Conservation (phyloP, 1,284 basidiomycete genomes). For the Microbotryum scabiosae region DNA sequence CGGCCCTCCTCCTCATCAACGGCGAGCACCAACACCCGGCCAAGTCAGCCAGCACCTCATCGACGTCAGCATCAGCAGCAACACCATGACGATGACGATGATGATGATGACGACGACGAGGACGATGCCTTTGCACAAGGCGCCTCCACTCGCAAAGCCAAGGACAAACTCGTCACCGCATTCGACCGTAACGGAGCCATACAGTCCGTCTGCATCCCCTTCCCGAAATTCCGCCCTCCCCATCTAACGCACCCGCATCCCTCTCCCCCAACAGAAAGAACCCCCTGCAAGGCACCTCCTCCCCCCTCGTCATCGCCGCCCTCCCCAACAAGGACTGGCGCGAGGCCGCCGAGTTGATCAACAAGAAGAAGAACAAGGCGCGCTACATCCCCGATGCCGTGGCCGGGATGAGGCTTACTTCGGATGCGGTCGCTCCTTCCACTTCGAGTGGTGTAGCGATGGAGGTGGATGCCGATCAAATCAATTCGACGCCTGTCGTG, state of each 20-base stretch:
- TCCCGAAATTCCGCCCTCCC: constrained; percentile 7
- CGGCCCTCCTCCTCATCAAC: background rate
- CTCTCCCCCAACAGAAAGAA: constrained; percentile 8
- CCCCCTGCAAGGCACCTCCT: constrained; percentile 40
- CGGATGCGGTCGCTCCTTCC: constrained; percentile 14
- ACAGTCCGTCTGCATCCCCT: constrained; percentile 54
- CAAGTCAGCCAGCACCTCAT: background rate
- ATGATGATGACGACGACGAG: constrained; percentile 54
- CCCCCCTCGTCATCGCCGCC: constrained; percentile 71
- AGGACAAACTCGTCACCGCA: constrained; percentile 62
- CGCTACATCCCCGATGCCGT: constrained; percentile 26
- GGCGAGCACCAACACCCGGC: constrained; percentile 1
- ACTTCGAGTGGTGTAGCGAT: constrained; percentile 21
- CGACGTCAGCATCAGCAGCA: background rate
- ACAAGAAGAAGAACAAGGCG: constrained; percentile 63
- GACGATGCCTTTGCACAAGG: constrained; percentile 34
- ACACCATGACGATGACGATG: constrained; percentile 39
- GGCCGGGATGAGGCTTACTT: constrained; percentile 9
- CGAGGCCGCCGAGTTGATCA: constrained; percentile 43
- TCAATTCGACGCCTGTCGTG: constrained; percentile 25
- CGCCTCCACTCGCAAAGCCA: constrained; percentile 14
- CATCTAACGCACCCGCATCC: background rate
- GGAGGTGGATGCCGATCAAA: background rate
- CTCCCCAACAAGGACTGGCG: constrained; percentile 82
- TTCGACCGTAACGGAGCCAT: constrained; percentile 61